Base-by-base conservation (phyloP, 2,329 filamentous ascomycete species). In the Akanthomyces uredinophilus region DNA sequence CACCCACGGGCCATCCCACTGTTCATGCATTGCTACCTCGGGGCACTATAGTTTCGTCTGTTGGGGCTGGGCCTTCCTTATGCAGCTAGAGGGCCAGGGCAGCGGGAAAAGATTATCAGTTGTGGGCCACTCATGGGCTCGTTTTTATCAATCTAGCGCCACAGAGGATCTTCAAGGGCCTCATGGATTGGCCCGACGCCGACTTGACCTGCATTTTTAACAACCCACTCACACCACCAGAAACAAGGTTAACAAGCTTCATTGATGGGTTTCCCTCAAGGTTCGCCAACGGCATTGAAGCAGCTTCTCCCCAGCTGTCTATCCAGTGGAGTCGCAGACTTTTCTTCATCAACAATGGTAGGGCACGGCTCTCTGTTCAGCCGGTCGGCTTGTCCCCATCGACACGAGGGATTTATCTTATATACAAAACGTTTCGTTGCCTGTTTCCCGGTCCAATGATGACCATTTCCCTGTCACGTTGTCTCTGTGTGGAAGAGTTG, bases 131-230 rank as follows among this genome's bases (percentile, higher is more conserved):
- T 43, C 22, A 27, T 43, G 32, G 32, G 4, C n/a, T 20, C 10
- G 24, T 41, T 54, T 49, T 59, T 59, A 59, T 59, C 56, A 59
- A 59, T 59, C 56, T 59, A 59, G 29, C 20, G 32, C 32, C 20
- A 51, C 14, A 43, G 46, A 51, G 46, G 56, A 59, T 59, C 35
- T 51, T 43, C 56, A 58, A 49, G 20, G 35, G 44, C 24, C 44
- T 22, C 46, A 39, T 14, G 43, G 22, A 51, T 51, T 43, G 44
- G 46, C 18, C 55, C 46, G 35, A 51, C 35, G 46, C 46, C 56
- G 46, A 50, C 29, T 50, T 32, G 29, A 3, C 20, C 13, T 14
- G 27, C 20, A 32, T 7, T 22, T 16, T 14, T 20, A 8, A 11
- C 22, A 59, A 24, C 46, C 56, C 56, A 59, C 56, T 32, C 56